Percentiles rank a stretch among this genome's conserved stretches.
Conservation (phyloP, 179 eudicot species). For the Carnegiea gigantea region DNA sequence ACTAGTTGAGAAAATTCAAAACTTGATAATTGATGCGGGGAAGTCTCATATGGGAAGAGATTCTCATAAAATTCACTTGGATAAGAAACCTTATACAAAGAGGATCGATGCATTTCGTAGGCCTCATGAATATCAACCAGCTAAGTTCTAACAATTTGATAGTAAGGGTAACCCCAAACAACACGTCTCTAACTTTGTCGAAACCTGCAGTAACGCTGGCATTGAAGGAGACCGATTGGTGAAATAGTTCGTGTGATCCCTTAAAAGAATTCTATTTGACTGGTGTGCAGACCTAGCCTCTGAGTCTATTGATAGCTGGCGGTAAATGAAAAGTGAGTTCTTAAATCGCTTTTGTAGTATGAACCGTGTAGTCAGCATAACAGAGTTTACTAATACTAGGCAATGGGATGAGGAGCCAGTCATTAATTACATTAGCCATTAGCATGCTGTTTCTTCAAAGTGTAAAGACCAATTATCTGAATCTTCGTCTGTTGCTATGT, state of each 20-base stretch:
- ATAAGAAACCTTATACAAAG: no score
- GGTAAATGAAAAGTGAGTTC: no score
- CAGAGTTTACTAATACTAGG: neutral
- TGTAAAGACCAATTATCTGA: neutral
- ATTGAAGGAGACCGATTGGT: neutral
- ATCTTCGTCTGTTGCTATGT: no score
- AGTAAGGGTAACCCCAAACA: neutral
- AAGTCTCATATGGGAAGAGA: no score
- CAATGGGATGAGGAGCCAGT: neutral
- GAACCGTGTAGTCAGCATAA: neutral
- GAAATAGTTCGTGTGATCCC: neutral
- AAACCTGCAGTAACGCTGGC: neutral
- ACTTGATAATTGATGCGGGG: no score
- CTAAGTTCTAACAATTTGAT: no score
- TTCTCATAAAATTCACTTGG: no score
- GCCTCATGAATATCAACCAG: no score
- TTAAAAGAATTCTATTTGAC: neutral
- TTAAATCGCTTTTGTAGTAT: neutral
- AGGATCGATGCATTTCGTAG: no score
- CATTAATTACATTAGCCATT: neutral
- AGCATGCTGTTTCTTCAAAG: neutral
- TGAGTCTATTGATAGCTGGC: neutral
- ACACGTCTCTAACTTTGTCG: neutral
- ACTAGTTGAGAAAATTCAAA: no score
- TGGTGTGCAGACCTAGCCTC: neutral